phyloP scores from a whole-genome alignment of 148 eudicot genomes.

The Cornus suecica region DNA sequence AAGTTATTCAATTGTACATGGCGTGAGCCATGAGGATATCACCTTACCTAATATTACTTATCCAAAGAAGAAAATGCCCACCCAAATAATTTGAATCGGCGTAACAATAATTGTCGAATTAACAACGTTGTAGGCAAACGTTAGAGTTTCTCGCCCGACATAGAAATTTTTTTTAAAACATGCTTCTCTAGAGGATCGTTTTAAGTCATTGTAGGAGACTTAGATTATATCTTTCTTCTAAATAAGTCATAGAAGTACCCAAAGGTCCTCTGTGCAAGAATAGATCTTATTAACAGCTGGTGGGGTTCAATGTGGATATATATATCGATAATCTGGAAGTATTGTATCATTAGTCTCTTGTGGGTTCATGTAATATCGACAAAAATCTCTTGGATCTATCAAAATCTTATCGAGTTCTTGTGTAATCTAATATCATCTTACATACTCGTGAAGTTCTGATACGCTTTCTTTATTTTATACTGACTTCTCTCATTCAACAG shows the following conservation, averaged over 20 bases:
- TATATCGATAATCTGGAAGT: too few species aligned
- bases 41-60: neutral
- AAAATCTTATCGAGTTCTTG: too few species aligned
- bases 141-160: neutral
- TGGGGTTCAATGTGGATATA: too few species aligned
- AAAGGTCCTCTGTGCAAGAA: neutral
- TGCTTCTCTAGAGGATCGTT: neutral
- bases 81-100: neutral
- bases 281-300: too few species aligned
- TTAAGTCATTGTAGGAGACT: neutral
- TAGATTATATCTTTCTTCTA: neutral
- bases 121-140: neutral
- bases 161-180: neutral
- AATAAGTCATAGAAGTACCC: neutral
- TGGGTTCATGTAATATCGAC: neutral
- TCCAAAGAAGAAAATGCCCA: neutral
- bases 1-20: conserved; percentile 14
- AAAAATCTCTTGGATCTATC: too few species aligned
- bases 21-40: neutral
- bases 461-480: neutral
- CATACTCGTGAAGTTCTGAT: conserved; percentile 1
- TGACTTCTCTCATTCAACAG: conserved; percentile 34
- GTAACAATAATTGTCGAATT: neutral
- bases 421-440: too few species aligned
- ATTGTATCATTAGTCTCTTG: neutral